These are phyloP conservation scores for Coemansia sp. DNA, from an alignment of 192 early-diverging fungal species.

Conservation along the genomic window DNA sequence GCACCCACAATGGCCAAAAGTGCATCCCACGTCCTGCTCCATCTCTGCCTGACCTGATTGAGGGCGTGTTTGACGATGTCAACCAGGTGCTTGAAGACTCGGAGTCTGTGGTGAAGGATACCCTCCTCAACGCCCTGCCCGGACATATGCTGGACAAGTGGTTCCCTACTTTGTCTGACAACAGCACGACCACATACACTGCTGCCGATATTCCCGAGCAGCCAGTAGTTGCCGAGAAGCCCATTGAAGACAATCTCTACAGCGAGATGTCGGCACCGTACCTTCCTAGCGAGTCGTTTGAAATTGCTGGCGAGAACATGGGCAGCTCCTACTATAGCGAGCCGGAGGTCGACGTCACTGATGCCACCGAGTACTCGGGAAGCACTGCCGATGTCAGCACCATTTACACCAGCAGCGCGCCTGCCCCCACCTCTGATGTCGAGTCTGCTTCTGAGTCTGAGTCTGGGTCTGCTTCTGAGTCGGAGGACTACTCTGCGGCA, in stretches of 20 bases:
- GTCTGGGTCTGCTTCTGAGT: conserved; percentile 3
- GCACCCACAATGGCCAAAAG: conserved; percentile 13
- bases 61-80: conserved; percentile 40
- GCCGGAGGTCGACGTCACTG: conserved; percentile 1
- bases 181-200: conserved; percentile 21
- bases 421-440: not conserved
- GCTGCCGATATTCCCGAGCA: conserved; percentile 14
- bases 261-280: conserved; percentile 7
- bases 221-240: conserved; percentile 11
- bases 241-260: not conserved
- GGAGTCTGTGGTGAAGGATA: conserved; percentile 27
- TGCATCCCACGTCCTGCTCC: conserved; percentile 22
- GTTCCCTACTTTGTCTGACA: conserved; percentile 38
- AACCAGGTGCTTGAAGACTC: conserved; percentile 38
- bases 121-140: conserved; percentile 21
- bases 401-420: conserved; percentile 6
- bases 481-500: conserved; percentile 3
- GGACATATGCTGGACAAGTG: conserved; percentile 39
- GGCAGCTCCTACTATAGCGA: conserved; percentile 7
- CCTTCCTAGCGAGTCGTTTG: conserved; percentile 8
- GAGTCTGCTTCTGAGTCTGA: not conserved
- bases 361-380: conserved; percentile 1
- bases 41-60: conserved; percentile 26
- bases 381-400: conserved; percentile 10
- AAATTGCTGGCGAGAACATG: conserved; percentile 15